Percentiles rank a stretch among this genome's conserved stretches.
Evolutionary conservation across 1,284 basidiomycete species (phyloP).

Genomic region (Paramarasmius palmivorus): DNA sequence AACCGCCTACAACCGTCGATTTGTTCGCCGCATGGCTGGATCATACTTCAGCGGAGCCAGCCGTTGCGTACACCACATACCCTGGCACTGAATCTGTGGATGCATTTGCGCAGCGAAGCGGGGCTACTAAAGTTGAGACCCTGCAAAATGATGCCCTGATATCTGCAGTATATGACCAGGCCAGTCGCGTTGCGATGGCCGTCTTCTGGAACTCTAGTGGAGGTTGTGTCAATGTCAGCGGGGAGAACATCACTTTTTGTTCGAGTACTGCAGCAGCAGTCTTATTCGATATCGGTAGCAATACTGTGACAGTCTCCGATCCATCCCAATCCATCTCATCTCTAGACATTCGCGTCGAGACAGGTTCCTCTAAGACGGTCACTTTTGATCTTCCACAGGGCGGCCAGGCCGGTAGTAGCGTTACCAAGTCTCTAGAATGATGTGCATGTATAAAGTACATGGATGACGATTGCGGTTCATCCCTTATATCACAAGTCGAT

Average conservation of each 20-base stretch:
- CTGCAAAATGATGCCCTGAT: conserved; percentile 44
- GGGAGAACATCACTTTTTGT: neutral
- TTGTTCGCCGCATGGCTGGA: conserved; percentile 64
- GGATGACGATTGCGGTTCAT: neutral
- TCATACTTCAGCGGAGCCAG: conserved; percentile 33
- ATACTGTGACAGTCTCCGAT: conserved; percentile 5
- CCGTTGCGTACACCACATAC: conserved; percentile 55
- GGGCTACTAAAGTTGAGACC: conserved; percentile 29
- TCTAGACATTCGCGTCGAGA: neutral
- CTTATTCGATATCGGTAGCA: conserved; percentile 1
- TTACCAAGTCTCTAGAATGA: conserved; percentile 27
- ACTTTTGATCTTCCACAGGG: too few relatives aligned
- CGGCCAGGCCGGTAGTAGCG: too few relatives aligned
- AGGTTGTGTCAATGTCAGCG: neutral
- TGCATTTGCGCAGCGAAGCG: conserved; percentile 32
- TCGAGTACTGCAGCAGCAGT: conserved; percentile 1
- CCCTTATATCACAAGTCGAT: neutral
- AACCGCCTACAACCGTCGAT: conserved; percentile 51
- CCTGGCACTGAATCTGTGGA: conserved; percentile 39
- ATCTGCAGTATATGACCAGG: conserved; percentile 42
- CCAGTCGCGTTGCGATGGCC: conserved; percentile 37
- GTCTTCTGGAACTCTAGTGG: conserved; percentile 43
- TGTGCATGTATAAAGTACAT: conserved; percentile 33
- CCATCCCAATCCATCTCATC: conserved; percentile 8
- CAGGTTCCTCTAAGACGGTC: too few relatives aligned